Evolutionary conservation across 805 yeast species (phyloP).

Genomic region (Sugiyamaella americana): DNA sequence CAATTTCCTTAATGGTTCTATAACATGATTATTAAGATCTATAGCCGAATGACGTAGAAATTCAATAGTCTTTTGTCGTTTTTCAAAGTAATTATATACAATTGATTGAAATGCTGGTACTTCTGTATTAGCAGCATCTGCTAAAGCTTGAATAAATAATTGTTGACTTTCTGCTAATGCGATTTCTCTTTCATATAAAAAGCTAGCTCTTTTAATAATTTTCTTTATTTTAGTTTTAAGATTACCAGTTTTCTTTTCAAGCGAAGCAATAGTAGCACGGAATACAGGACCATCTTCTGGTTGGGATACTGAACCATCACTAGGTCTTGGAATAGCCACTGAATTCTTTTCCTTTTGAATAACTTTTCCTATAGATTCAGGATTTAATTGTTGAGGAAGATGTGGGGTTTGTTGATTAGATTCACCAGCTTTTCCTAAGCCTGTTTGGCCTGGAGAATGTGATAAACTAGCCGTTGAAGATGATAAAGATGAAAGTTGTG

Average conservation of each 20-base stretch:
- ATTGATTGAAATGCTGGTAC: slow-evolving; percentile 29
- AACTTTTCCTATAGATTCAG: slow-evolving; percentile 11
- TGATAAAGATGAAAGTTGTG: too few species aligned
- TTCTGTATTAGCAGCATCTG: slow-evolving; percentile 30
- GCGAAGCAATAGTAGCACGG: slow-evolving; percentile 34
- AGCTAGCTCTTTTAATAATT: slow-evolving; percentile 33
- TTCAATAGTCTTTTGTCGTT: slow-evolving; percentile 20
- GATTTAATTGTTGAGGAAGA: too few species aligned
- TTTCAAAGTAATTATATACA: slow-evolving; percentile 29
- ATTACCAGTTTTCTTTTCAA: slow-evolving; percentile 34
- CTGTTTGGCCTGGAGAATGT: too few species aligned
- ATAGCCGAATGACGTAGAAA: slow-evolving; percentile 18
- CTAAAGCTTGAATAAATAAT: slow-evolving; percentile 29
- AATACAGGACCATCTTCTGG: slow-evolving; percentile 42
- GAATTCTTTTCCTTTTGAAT: slow-evolving; percentile 13
- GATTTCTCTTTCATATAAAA: slow-evolving; percentile 29
- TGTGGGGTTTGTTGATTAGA: too few species aligned
- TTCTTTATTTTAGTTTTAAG: slow-evolving; percentile 33
- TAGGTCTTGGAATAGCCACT: slow-evolving; percentile 26
- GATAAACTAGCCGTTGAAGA: too few species aligned
- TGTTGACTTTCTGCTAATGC: slow-evolving; percentile 32
- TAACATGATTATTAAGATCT: slow-evolving; percentile 30
- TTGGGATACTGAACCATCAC: slow-evolving; percentile 27
- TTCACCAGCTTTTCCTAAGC: too few species aligned
- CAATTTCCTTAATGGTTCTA: slow-evolving; percentile 35